A percentile compares a stretch with the other conserved stretches of the same genome.
Evolutionary conservation across 176 grass and related monocot genomes (phyloP).

Genomic region (Elymus sibiricus): DNA sequence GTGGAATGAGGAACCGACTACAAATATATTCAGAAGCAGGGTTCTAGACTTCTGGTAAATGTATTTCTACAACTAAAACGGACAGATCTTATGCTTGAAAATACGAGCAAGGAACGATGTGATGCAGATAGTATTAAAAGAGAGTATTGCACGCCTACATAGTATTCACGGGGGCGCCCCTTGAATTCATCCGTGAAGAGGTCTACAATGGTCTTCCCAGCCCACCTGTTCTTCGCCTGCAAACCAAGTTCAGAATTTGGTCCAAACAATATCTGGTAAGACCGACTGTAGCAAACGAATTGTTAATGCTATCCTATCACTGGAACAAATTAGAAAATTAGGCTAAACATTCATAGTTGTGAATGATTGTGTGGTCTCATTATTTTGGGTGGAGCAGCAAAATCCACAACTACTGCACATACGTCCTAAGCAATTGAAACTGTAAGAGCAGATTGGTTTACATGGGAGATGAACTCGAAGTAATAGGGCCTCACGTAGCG

Average conservation of each 20-base stretch:
- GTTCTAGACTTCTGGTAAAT: not conserved
- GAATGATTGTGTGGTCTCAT: not conserved
- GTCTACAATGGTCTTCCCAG: conserved; percentile 90
- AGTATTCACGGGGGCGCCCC: conserved; percentile 72
- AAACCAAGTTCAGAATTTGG: conserved; percentile 14
- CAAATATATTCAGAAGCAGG: not conserved
- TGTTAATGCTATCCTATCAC: not conserved
- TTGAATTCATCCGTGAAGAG: conserved; percentile 96
- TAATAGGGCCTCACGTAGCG: conserved; percentile 93
- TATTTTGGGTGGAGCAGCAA: not conserved
- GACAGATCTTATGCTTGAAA: not conserved
- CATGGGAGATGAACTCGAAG: conserved; percentile 96
- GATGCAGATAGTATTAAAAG: not conserved
- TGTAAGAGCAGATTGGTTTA: conserved; percentile 23
- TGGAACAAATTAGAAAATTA: not conserved
- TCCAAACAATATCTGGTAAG: not conserved
- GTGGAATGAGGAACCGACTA: not conserved
- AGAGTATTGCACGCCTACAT: conserved; percentile 43
- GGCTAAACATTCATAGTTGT: not conserved
- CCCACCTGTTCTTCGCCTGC: conserved; percentile 95
- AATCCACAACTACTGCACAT: not conserved
- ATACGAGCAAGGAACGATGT: not conserved
- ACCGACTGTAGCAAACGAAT: not conserved
- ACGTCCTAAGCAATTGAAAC: not conserved
- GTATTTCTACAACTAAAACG: not conserved